Conservation (phyloP, 176 grass and related monocot species). For the Tillandsia leiboldiana region DNA sequence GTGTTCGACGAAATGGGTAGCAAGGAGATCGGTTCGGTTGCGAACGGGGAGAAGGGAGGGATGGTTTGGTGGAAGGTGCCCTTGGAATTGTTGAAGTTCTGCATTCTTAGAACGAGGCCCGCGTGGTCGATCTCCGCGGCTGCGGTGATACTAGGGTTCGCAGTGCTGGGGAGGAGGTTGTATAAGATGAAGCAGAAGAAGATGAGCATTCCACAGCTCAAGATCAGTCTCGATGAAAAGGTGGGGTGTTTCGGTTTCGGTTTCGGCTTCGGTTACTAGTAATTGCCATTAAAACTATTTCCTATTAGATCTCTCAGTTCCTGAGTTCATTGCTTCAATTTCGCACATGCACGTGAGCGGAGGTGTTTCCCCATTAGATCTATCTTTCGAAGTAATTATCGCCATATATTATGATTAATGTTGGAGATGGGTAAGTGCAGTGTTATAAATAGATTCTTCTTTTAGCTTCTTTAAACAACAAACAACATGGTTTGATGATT, state of each 20-base stretch:
- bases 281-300: not conserved
- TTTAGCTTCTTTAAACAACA: no score
- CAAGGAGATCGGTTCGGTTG: not conserved
- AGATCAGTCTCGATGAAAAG: constrained; percentile 70
- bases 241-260: constrained; percentile 19
- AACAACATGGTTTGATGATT: no score
- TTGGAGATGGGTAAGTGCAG: no score
- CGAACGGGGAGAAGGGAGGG: constrained; percentile 22
- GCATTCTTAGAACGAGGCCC: constrained; percentile 42
- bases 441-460: no score
- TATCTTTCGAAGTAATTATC: no score
- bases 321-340: no score
- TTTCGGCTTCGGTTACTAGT: not conserved
- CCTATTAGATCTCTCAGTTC: not conserved
- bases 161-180: constrained; percentile 56
- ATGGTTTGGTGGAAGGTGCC: constrained; percentile 64
- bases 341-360: no score
- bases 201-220: constrained; percentile 46
- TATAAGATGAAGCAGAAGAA: constrained; percentile 52
- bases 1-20: not conserved
- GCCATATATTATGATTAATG: no score
- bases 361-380: no score
- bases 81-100: constrained; percentile 55
- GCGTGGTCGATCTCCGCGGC: constrained; percentile 71
- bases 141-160: constrained; percentile 59